phyloP scores from a whole-genome alignment of 169 alveolate genomes.

The Miamiensis avidus region DNA sequence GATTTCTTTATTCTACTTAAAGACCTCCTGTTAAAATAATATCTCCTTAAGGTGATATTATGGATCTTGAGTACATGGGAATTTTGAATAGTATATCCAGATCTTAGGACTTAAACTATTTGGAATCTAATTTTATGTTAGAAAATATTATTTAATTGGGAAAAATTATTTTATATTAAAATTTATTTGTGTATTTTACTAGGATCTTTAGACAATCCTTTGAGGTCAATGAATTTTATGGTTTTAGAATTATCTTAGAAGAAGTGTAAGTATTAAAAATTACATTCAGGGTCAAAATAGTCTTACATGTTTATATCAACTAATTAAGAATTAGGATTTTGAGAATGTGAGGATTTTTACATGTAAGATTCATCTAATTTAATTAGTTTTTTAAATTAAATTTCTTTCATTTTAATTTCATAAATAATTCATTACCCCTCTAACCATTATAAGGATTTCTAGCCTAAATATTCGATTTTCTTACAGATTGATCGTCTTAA shows the following conservation, averaged over 20 bases:
- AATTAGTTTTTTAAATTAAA: too few relatives aligned
- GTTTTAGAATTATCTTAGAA: not conserved
- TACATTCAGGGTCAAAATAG: not conserved
- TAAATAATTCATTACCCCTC: not conserved
- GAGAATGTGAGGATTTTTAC: not conserved
- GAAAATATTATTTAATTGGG: too few relatives aligned
- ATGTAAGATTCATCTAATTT: too few relatives aligned
- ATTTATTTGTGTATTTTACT: not conserved
- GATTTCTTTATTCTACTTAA: not conserved
- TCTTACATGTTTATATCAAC: not conserved
- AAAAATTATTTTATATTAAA: too few relatives aligned
- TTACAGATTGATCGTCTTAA: not conserved
- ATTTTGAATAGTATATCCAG: too few relatives aligned
- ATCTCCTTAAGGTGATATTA: not conserved
- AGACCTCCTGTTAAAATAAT: not conserved
- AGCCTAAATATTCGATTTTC: too few relatives aligned
- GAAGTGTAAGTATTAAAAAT: too few relatives aligned
- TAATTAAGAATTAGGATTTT: not conserved
- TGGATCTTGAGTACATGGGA: not conserved
- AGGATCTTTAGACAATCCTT: too few relatives aligned
- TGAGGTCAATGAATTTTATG: not conserved
- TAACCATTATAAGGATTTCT: not conserved
- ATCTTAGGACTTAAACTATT: not conserved
- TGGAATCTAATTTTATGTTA: not conserved
- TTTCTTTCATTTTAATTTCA: too few relatives aligned